Evolutionary conservation across 1,284 basidiomycete species (phyloP).

Genomic region (Austropuccinia psidii): DNA sequence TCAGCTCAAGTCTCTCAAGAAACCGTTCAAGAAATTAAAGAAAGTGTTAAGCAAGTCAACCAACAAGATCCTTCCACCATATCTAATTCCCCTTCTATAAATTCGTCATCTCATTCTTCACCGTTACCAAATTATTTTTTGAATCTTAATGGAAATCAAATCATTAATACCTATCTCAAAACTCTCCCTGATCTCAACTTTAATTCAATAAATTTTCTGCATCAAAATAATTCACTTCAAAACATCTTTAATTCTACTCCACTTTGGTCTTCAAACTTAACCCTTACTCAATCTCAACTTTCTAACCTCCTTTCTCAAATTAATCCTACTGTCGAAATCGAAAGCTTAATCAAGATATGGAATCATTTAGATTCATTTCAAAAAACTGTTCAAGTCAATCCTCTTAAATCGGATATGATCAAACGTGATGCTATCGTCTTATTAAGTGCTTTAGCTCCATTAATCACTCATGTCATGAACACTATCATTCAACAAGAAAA

Average conservation of each 20-base stretch:
- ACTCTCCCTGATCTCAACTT: not conserved
- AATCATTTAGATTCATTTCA: conserved; percentile 26
- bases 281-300: not conserved
- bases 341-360: conserved; percentile 26
- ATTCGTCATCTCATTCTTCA: no score
- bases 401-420: conserved; percentile 10
- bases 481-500: not conserved
- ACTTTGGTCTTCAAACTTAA: not conserved
- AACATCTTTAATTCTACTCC: conserved; percentile 14
- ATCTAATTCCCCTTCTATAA: no score
- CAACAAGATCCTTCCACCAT: no score
- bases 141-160: not conserved
- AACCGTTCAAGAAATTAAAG: conserved; percentile 1
- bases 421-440: conserved; percentile 23
- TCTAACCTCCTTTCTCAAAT: not conserved
- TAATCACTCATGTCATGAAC: not conserved
- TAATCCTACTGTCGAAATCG: not conserved
- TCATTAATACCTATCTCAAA: conserved; percentile 25
- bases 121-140: conserved; percentile 5
- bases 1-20: not conserved
- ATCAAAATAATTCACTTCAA: not conserved
- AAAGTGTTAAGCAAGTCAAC: not conserved
- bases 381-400: conserved; percentile 8
- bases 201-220: not conserved
- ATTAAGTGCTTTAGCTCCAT: conserved; percentile 25